A percentile compares a stretch with the other conserved stretches of the same genome.
phyloP scores from a whole-genome alignment of 257 asterid genomes.

The Ilex aquifolium region DNA sequence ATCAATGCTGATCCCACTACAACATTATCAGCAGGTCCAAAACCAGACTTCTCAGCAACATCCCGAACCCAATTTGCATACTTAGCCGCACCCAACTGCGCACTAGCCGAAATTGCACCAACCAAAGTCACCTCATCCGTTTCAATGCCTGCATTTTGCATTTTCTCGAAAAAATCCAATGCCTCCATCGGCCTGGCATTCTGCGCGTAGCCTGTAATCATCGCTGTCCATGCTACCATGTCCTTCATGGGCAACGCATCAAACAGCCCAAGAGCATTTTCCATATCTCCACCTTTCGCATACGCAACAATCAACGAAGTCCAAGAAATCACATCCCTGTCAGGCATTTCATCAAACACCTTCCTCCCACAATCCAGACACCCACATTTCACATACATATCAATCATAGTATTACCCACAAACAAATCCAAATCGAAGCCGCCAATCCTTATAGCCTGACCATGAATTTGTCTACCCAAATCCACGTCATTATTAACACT shows the following conservation, averaged over 20 bases:
- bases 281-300: constrained; percentile 56
- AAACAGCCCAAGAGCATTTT: constrained; percentile 50
- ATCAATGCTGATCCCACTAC: constrained; percentile 72
- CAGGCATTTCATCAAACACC: constrained; percentile 84
- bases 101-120: constrained; percentile 70
- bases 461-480: constrained; percentile 63
- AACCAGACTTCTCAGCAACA: constrained; percentile 51
- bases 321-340: constrained; percentile 56
- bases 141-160: constrained; percentile 56
- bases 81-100: constrained; percentile 56
- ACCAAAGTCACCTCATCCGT: constrained; percentile 63
- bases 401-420: constrained; percentile 52
- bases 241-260: constrained; percentile 48
- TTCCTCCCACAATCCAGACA: constrained; percentile 41
- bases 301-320: constrained; percentile 63
- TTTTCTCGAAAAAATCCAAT: constrained; percentile 50
- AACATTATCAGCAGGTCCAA: constrained; percentile 32
- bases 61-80: constrained; percentile 54
- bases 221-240: constrained; percentile 79
- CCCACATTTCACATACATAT: constrained; percentile 68
- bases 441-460: constrained; percentile 64
- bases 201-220: constrained; percentile 75
- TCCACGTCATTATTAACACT: constrained; percentile 22
- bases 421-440: constrained; percentile 51
- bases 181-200: constrained; percentile 70